These are phyloP conservation scores for Calonectria multiphialidica DNA, from an alignment of 2,329 filamentous ascomycete genomes.

Conservation along the genomic window DNA sequence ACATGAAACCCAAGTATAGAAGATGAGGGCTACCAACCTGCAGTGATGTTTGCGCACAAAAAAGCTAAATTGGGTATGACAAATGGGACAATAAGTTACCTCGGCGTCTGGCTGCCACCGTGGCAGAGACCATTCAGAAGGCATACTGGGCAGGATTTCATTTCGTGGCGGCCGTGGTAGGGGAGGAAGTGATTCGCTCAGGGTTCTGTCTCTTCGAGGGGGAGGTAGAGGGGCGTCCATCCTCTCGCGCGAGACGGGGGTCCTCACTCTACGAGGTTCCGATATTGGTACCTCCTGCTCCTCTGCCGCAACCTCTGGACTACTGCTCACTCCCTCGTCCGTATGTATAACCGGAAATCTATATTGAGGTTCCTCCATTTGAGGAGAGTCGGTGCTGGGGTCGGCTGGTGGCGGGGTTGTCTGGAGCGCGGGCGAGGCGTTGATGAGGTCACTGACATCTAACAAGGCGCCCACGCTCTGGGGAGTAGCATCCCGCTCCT, in stretches of 20 bases:
- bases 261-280: constrained; percentile 26
- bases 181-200: constrained; percentile 32
- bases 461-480: background rate
- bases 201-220: constrained; percentile 16
- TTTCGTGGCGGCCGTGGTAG: constrained; percentile 31
- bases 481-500: background rate
- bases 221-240: constrained; percentile 44
- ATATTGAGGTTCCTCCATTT: constrained; percentile 5
- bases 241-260: constrained; percentile 41
- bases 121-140: constrained; percentile 70
- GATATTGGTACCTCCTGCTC: constrained; percentile 14
- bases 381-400: constrained; percentile 2
- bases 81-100: constrained; percentile 87
- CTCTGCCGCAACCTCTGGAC: background rate
- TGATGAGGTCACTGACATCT: constrained; percentile 15
- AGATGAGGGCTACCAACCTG: constrained; percentile 66
- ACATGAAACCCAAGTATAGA: background rate
- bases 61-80: constrained; percentile 81
- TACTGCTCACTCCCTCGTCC: background rate
- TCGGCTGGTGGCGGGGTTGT: background rate
- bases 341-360: background rate
- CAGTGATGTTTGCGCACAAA: constrained; percentile 95
- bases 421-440: constrained; percentile 9
- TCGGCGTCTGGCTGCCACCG: constrained; percentile 91
- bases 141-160: constrained; percentile 11